Conservation (phyloP, 2,329 filamentous ascomycete species). For the Epichloe amarillans region DNA sequence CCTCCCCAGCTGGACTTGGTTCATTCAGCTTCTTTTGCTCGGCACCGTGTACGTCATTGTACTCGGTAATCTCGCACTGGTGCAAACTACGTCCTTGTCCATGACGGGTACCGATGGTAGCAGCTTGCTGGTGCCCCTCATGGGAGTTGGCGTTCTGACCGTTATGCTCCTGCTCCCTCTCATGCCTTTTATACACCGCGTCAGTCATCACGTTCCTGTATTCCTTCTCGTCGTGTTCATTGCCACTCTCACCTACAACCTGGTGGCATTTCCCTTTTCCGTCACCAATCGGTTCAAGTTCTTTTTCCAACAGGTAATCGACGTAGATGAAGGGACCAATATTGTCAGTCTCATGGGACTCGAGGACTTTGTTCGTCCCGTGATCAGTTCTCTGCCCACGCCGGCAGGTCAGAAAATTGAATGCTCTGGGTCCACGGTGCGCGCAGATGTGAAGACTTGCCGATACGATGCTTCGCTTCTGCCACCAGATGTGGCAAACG, state of each 20-base stretch:
- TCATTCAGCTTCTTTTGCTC: constrained; percentile 70
- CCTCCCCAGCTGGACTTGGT: constrained; percentile 75
- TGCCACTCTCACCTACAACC: constrained; percentile 72
- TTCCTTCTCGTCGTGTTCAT: constrained; percentile 61
- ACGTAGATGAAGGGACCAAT: constrained; percentile 62
- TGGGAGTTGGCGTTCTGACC: constrained; percentile 53
- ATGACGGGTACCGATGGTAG: constrained; percentile 82
- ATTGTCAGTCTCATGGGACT: constrained; percentile 56
- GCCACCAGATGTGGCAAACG: constrained; percentile 44
- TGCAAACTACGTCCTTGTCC: constrained; percentile 56
- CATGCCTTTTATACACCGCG: constrained; percentile 74
- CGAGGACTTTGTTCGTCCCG: constrained; percentile 49
- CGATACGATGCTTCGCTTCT: constrained; percentile 51
- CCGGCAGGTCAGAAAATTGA: constrained; percentile 46
- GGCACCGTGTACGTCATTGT: constrained; percentile 68
- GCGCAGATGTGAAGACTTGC: constrained; percentile 46
- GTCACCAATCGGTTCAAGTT: constrained; percentile 67
- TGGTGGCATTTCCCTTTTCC: constrained; percentile 75
- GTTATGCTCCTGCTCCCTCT: constrained; percentile 63
- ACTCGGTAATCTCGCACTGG: constrained; percentile 60
- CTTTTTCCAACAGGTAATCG: constrained; percentile 70
- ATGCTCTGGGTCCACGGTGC: constrained; percentile 30
- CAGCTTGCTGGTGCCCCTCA: constrained; percentile 55
- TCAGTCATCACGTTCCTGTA: constrained; percentile 68
- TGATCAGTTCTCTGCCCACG: constrained; percentile 58